Evolutionary conservation across 2,329 filamentous ascomycete genomes (phyloP).

Genomic region (Didymella sp.): DNA sequence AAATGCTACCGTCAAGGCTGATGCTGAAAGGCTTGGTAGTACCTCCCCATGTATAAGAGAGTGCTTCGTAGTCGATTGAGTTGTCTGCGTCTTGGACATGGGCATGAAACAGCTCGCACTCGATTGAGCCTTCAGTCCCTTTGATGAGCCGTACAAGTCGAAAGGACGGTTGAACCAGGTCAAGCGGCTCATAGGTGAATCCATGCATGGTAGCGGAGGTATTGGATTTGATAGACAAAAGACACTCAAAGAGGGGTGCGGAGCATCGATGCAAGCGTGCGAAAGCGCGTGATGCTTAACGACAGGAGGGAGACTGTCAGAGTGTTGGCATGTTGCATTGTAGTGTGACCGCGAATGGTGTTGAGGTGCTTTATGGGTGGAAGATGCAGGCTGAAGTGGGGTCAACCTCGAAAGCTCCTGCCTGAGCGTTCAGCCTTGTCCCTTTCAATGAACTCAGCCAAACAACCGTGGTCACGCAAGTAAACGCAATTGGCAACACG

Average conservation of each 20-base stretch:
- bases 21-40: conserved; percentile 1
- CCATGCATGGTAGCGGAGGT: neutral
- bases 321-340: too few relatives aligned
- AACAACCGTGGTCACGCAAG: neutral
- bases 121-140: neutral
- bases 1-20: conserved; percentile 9
- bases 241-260: neutral
- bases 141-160: neutral
- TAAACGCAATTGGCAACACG: too few relatives aligned
- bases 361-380: neutral
- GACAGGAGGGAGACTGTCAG: neutral
- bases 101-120: conserved; percentile 6
- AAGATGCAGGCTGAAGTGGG: neutral
- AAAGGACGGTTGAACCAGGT: neutral
- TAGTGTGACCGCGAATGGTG: neutral
- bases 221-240: neutral
- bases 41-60: conserved; percentile 33
- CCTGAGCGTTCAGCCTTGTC: too few relatives aligned
- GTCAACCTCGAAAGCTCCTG: neutral
- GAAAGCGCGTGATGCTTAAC: neutral
- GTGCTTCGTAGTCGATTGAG: conserved; percentile 23
- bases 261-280: neutral
- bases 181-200: neutral
- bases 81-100: neutral
- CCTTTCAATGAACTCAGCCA: too few relatives aligned